A percentile compares a stretch with the other conserved stretches of the same genome.
Evolutionary conservation across 371 early-diverging fungal species (phyloP).

Genomic region (Coemansia sp.): DNA sequence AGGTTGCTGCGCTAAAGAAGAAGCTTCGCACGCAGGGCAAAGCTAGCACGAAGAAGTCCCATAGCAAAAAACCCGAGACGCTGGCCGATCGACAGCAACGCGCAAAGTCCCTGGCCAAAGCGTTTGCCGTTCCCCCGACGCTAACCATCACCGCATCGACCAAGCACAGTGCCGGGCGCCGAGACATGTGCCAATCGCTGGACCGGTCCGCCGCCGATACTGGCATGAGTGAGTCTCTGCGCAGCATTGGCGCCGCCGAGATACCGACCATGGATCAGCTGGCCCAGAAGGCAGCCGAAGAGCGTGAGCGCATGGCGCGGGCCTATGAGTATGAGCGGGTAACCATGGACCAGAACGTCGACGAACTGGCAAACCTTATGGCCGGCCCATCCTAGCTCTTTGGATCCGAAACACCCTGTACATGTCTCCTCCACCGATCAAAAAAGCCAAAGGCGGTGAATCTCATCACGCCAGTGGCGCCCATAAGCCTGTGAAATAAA

Average conservation of each 20-base stretch:
- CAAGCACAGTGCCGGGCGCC: conserved; percentile 37
- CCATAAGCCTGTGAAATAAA: too few relatives aligned
- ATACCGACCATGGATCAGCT: conserved; percentile 19
- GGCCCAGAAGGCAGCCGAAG: conserved; percentile 13
- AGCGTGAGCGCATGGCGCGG: conserved; percentile 26
- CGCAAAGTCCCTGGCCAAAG: conserved; percentile 8
- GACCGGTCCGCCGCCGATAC: conserved; percentile 15
- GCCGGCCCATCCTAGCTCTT: conserved; percentile 4
- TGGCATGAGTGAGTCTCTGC: conserved; percentile 22
- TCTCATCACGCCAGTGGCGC: too few relatives aligned
- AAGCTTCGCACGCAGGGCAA: conserved; percentile 21
- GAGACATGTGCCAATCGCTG: conserved; percentile 23
- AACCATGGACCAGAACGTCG: conserved; percentile 22
- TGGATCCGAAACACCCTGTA: not conserved
- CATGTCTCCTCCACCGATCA: too few relatives aligned
- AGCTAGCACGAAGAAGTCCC: not conserved
- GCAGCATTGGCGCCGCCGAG: conserved; percentile 18
- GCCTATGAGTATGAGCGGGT: conserved; percentile 34
- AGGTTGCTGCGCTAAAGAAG: conserved; percentile 30
- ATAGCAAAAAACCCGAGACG: not conserved
- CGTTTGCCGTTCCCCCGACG: not conserved
- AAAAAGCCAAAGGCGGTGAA: too few relatives aligned
- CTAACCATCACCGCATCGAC: conserved; percentile 18
- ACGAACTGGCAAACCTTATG: conserved; percentile 45
- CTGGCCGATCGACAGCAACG: conserved; percentile 16